phyloP scores from a whole-genome alignment of 225 moss, liverwort and hornwort species.

The Bryoerythrophyllum caledonicum region DNA sequence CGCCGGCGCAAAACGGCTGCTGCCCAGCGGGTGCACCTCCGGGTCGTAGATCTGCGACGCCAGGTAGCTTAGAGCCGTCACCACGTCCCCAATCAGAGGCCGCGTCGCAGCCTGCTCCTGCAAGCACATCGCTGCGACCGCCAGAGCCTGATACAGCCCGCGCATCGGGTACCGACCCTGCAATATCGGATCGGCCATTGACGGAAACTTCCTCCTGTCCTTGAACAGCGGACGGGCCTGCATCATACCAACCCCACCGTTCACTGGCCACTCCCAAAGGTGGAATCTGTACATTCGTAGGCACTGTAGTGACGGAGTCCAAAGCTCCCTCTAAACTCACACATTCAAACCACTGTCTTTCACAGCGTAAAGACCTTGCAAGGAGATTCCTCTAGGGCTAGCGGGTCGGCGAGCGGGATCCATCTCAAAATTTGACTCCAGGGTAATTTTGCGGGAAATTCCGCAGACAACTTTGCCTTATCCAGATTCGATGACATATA shows the following conservation, averaged over 20 bases:
- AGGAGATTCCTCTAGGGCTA: too few species aligned
- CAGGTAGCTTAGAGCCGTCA: constrained; percentile 95
- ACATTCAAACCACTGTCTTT: too few species aligned
- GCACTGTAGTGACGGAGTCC: too few species aligned
- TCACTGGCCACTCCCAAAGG: too few species aligned
- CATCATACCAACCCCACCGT: constrained; percentile 7
- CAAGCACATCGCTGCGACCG: constrained; percentile 98
- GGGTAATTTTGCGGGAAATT: too few species aligned
- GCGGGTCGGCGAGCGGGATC: too few species aligned
- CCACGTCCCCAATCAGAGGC: constrained; percentile 94
- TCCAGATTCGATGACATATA: too few species aligned
- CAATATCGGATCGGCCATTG: constrained; percentile 98
- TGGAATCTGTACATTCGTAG: too few species aligned
- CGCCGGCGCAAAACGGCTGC: constrained; percentile 89
- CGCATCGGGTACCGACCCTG: constrained; percentile 97
- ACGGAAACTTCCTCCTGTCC: constrained; percentile 95
- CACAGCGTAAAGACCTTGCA: too few species aligned
- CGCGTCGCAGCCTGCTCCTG: constrained; percentile 97
- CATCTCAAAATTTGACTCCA: too few species aligned
- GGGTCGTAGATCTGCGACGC: constrained; percentile 98
- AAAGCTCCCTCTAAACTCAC: too few species aligned
- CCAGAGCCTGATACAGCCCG: constrained; percentile 92
- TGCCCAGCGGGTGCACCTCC: constrained; percentile 89
- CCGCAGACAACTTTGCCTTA: too few species aligned
- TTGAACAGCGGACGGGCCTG: constrained; percentile 97